Conservation (phyloP, 495 filamentous ascomycete genomes). For the Opeltia flavorubescens region DNA sequence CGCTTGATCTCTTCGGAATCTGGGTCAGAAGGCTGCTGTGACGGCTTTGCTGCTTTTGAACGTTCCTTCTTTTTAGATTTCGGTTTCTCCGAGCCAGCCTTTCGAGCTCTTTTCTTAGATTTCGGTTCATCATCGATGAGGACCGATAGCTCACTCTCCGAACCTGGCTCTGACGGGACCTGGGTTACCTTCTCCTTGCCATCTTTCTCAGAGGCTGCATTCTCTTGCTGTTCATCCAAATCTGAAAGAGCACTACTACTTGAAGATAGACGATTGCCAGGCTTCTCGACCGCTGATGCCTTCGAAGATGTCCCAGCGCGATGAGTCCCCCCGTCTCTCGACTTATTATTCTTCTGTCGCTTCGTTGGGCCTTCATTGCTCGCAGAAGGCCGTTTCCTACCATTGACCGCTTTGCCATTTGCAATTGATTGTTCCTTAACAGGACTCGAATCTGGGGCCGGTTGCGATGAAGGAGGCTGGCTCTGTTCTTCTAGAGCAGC, state of each 20-base stretch:
- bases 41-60: slow-evolving; percentile 21
- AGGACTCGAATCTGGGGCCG: neutral
- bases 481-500: slow-evolving; percentile 5
- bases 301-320: neutral
- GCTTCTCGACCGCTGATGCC: neutral
- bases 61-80: slow-evolving; percentile 14
- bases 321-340: neutral
- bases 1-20: slow-evolving; percentile 75
- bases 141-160: slow-evolving; percentile 68
- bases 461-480: neutral
- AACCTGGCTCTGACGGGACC: slow-evolving; percentile 22
- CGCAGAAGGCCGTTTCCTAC: slow-evolving; percentile 12
- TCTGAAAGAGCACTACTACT: neutral
- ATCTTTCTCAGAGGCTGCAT: slow-evolving; percentile 11
- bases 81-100: slow-evolving; percentile 16
- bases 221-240: neutral
- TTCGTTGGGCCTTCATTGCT: slow-evolving; percentile 13
- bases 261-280: neutral
- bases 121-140: slow-evolving; percentile 58
- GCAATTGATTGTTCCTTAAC: neutral
- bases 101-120: slow-evolving; percentile 33
- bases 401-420: neutral
- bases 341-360: slow-evolving; percentile 10
- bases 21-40: slow-evolving; percentile 28
- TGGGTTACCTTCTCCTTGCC: slow-evolving; percentile 15